phyloP scores from a whole-genome alignment of 306 rosid genomes.

The Leucaena leucocephala region DNA sequence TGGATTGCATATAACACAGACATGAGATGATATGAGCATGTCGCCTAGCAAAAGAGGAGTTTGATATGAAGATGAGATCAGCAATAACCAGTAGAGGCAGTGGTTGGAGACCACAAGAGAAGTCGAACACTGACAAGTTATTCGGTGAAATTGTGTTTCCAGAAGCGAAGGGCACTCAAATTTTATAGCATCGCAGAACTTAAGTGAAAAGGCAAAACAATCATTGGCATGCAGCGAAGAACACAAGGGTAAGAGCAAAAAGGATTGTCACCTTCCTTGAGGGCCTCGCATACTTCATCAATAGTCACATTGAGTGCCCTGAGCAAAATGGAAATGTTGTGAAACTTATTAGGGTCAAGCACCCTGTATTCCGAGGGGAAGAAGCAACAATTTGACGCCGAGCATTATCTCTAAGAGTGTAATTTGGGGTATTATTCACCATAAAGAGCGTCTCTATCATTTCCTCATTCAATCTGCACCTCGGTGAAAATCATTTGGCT shows the following conservation, averaged over 20 bases:
- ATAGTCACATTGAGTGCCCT: constrained; percentile 84
- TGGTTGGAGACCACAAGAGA: background rate
- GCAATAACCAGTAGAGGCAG: background rate
- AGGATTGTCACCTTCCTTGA: constrained; percentile 67
- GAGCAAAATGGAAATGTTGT: constrained; percentile 84
- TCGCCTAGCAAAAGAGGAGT: background rate
- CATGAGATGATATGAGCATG: background rate
- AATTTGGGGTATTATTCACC: constrained; percentile 63
- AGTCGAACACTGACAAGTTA: background rate
- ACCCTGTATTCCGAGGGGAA: constrained; percentile 66
- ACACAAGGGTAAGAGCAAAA: background rate
- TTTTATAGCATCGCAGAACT: background rate
- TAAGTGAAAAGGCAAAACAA: background rate
- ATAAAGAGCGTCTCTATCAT: constrained; percentile 89
- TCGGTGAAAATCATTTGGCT: background rate
- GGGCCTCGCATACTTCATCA: constrained; percentile 89
- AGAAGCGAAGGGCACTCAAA: background rate
- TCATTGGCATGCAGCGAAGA: background rate
- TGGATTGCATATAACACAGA: background rate
- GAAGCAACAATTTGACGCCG: constrained; percentile 50
- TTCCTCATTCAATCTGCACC: constrained; percentile 83
- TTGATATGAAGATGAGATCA: background rate
- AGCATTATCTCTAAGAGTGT: constrained; percentile 50
- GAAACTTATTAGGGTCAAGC: constrained; percentile 90
- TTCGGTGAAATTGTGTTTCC: background rate